Conservation (phyloP, 495 filamentous ascomycete species). For the Penicillium nucicola region DNA sequence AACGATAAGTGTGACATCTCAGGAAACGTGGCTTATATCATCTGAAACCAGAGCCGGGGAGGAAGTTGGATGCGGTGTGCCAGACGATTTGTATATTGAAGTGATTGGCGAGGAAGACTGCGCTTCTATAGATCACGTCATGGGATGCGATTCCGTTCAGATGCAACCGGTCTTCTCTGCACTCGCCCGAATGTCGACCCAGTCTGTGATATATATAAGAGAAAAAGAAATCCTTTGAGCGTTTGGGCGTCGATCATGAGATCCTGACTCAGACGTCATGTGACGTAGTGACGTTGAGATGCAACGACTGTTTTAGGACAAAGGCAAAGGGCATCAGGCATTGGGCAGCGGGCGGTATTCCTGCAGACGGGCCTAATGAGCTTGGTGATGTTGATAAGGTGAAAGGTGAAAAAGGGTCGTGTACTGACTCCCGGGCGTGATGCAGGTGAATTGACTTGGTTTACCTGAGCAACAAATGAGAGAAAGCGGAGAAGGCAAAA, state of each 20-base stretch:
- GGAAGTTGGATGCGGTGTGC: slow-evolving; percentile 26
- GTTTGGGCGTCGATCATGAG: slow-evolving; percentile 6
- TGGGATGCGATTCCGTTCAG: not conserved
- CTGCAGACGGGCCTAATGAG: too few species aligned
- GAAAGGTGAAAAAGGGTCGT: too few species aligned
- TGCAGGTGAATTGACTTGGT: too few species aligned
- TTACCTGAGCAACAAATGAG: too few species aligned
- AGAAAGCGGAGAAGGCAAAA: too few species aligned
- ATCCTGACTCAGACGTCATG: slow-evolving; percentile 11
- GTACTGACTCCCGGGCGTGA: too few species aligned
- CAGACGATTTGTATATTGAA: slow-evolving; percentile 15
- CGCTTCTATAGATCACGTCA: slow-evolving; percentile 1
- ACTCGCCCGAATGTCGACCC: not conserved
- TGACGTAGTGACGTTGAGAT: slow-evolving; percentile 7
- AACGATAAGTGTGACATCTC: slow-evolving; percentile 17
- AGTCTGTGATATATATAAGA: not conserved
- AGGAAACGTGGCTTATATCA: slow-evolving; percentile 21
- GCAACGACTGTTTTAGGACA: not conserved
- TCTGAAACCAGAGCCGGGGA: slow-evolving; percentile 14
- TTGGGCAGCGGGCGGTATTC: too few species aligned
- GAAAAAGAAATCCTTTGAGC: not conserved
- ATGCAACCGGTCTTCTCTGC: not conserved
- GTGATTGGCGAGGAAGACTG: slow-evolving; percentile 18
- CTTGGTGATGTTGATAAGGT: too few species aligned
- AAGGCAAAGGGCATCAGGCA: not conserved